Base-by-base conservation (phyloP, 2,329 filamentous ascomycete genomes). In the Ophiostoma perfectum region DNA sequence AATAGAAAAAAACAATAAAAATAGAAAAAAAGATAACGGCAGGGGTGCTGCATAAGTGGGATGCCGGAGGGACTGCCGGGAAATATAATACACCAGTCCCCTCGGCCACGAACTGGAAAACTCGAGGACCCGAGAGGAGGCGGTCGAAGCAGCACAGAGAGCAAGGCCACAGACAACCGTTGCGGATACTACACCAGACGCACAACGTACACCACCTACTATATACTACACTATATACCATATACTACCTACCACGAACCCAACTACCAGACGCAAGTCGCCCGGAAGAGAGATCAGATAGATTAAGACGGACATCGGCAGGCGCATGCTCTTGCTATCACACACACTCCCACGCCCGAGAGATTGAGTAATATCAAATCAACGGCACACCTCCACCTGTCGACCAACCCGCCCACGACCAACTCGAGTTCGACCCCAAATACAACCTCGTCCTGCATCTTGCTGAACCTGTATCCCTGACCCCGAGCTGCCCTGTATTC, bases 11-110 rank as follows among this genome's bases (percentile, higher is more conserved):
- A 62, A 41, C 14, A 41, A 41, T 4, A 62, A 5, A n/a, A 39
- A 11, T 27, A 55, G 27, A 14, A 49, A 27, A 58, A 58, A 58
- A 58, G 38, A 9, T 36, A 18, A 12, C 4, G 27, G 55, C 55
- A 60, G 27, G 55, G 55, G 55, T 60, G 55, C 55, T 60, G 55
- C 55, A 60, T 27, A 38, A 60, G 55, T 60, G 55, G 27, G 55
- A 60, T 60, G 27, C 55, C 55, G 27, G 55, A 36, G 55, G 38
- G 55, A 60, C 55, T 60, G 27, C 55, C 55, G 55, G 55, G 55
- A 18, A 42, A 62, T 41, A 62, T 62, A 62, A 62, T 62, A 62
- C 58, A 62, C 12, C 58, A 62, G 58, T 41, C 14, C 58, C 58
- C 58, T 12, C 58, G 38, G 38, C 58, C 58, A 55, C 16, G 55